phyloP scores from a whole-genome alignment of 495 filamentous ascomycete genomes.

The Penicillium simplicissimum region DNA sequence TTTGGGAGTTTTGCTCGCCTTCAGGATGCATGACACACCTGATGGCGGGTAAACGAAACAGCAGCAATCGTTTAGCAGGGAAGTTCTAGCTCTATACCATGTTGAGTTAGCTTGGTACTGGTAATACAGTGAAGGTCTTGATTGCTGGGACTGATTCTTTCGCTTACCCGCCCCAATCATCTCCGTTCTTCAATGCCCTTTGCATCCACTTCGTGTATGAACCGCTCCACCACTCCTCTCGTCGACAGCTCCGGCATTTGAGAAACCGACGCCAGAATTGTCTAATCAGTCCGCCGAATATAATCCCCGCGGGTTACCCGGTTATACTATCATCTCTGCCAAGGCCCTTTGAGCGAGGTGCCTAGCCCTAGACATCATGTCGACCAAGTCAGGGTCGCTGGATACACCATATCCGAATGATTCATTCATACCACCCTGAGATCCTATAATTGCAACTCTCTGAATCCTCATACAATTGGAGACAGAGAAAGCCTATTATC shows the following conservation, averaged over 20 bases:
- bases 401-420: background rate
- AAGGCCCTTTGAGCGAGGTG: constrained; percentile 1
- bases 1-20: background rate
- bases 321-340: constrained; percentile 5
- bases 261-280: background rate
- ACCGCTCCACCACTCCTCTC: background rate
- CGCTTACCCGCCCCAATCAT: constrained; percentile 17
- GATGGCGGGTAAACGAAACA: background rate
- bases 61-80: background rate
- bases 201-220: background rate
- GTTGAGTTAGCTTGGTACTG: background rate
- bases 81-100: background rate
- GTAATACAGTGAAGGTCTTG: too few species aligned
- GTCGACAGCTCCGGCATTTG: background rate
- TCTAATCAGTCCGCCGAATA: background rate
- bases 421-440: constrained; percentile 3
- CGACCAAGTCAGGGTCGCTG: background rate
- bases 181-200: background rate
- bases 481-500: background rate
- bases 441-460: background rate
- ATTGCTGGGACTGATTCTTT: too few species aligned
- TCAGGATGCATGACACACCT: background rate
- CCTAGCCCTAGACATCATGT: background rate
- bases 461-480: background rate
- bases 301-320: constrained; percentile 1